Conservation (phyloP, 2,329 filamentous ascomycete genomes). For the Xenoacremonium recifei region DNA sequence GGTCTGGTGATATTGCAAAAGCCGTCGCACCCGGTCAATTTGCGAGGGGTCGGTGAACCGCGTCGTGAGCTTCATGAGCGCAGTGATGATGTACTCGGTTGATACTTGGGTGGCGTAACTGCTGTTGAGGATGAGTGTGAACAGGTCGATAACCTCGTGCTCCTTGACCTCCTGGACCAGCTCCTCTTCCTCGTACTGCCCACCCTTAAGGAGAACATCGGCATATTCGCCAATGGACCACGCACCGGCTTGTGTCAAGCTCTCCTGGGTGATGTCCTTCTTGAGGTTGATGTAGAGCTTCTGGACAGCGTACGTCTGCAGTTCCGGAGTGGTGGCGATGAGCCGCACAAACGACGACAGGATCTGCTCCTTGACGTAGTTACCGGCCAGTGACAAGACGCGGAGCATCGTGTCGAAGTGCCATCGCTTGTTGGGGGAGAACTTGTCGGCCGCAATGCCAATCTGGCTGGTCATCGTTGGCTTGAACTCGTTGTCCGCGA, state of each 20-base stretch:
- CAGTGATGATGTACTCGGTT: conserved; percentile 94
- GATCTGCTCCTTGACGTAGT: conserved; percentile 97
- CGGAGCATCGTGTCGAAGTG: conserved; percentile 97
- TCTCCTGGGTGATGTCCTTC: conserved; percentile 97
- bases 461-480: conserved; percentile 98
- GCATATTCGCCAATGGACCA: conserved; percentile 99
- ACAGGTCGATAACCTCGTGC: conserved; percentile 88
- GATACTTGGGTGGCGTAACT: conserved; percentile 89
- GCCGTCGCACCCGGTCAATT: conserved; percentile 76
- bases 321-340: conserved; percentile 88
- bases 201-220: conserved; percentile 82
- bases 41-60: conserved; percentile 81
- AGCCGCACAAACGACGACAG: conserved; percentile 94
- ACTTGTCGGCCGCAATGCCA: conserved; percentile 93
- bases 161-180: conserved; percentile 78
- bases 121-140: conserved; percentile 87
- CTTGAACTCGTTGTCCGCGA: conserved; percentile 98
- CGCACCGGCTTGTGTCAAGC: conserved; percentile 84
- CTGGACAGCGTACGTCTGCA: conserved; percentile 95
- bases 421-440: conserved; percentile 96
- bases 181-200: conserved; percentile 92
- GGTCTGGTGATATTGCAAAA: conserved; percentile 75
- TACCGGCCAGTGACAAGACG: conserved; percentile 88
- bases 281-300: conserved; percentile 90
- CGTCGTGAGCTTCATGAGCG: conserved; percentile 91